A percentile compares a stretch with the other conserved stretches of the same genome.
phyloP scores from a whole-genome alignment of 805 yeast genomes.

The Pichia membranifaciens region DNA sequence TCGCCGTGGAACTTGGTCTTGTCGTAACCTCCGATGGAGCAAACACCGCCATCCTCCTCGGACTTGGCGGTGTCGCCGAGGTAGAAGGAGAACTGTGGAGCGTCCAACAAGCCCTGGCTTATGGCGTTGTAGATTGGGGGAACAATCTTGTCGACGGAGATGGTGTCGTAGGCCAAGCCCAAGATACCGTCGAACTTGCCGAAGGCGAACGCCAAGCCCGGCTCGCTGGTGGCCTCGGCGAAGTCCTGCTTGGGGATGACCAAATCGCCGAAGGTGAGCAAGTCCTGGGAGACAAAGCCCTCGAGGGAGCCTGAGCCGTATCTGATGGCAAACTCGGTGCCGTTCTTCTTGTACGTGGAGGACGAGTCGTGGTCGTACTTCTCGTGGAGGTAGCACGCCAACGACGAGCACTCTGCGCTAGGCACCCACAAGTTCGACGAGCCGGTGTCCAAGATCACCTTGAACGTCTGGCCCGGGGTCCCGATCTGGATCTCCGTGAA shows the following conservation, averaged over 20 bases:
- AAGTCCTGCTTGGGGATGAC: constrained; percentile 84
- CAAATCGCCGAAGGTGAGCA: constrained; percentile 75
- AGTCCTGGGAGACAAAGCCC: constrained; percentile 88
- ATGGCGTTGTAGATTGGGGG: constrained; percentile 95
- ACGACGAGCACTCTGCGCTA: constrained; percentile 76
- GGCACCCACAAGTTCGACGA: constrained; percentile 98
- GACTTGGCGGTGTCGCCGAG: constrained; percentile 71
- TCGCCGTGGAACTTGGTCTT: constrained; percentile 71
- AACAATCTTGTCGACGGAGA: constrained; percentile 80
- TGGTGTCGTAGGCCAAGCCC: constrained; percentile 90
- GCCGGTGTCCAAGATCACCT: constrained; percentile 94
- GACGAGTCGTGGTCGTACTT: constrained; percentile 84
- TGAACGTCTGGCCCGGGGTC: constrained; percentile 88
- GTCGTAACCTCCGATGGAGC: constrained; percentile 94
- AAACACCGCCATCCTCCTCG: constrained; percentile 78
- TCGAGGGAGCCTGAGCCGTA: constrained; percentile 92
- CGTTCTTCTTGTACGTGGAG: constrained; percentile 81
- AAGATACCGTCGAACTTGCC: constrained; percentile 98
- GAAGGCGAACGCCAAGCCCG: constrained; percentile 96
- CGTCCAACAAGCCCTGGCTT: constrained; percentile 72
- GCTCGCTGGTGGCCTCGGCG: constrained; percentile 96
- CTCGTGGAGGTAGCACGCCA: constrained; percentile 91
- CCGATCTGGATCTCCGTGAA: constrained; percentile 88
- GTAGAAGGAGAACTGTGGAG: constrained; percentile 82
- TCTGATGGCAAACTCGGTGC: constrained; percentile 75